Evolutionary conservation across 2,329 filamentous ascomycete species (phyloP).

Genomic region (Talaromyces piceae): DNA sequence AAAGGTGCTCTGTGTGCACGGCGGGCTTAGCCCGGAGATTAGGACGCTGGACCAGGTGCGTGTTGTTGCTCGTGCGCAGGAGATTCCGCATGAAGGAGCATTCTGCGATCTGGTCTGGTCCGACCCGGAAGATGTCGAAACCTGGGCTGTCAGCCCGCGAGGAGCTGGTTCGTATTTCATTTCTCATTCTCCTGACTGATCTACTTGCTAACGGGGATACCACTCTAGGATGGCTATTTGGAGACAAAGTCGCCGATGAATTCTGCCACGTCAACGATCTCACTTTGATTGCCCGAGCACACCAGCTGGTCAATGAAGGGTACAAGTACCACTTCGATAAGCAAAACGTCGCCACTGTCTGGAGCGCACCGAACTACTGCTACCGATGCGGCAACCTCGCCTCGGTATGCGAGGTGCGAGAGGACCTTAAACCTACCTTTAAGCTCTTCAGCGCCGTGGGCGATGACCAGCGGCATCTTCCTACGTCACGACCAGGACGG

Average conservation of each 20-base stretch:
- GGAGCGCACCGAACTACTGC: slow-evolving; percentile 84
- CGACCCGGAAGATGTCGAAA: slow-evolving; percentile 64
- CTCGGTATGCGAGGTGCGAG: slow-evolving; percentile 81
- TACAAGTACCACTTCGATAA: slow-evolving; percentile 92
- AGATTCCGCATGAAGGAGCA: slow-evolving; percentile 69
- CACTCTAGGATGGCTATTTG: slow-evolving; percentile 50
- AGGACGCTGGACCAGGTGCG: slow-evolving; percentile 68
- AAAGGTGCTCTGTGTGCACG: slow-evolving; percentile 66
- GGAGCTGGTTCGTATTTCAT: slow-evolving; percentile 50
- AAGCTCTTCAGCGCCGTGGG: slow-evolving; percentile 46
- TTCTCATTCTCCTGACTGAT: neutral
- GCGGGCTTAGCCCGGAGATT: slow-evolving; percentile 65
- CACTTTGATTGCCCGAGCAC: slow-evolving; percentile 63
- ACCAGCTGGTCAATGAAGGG: slow-evolving; percentile 69
- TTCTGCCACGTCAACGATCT: slow-evolving; percentile 72
- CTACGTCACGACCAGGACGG: slow-evolving; percentile 36
- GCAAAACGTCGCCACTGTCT: slow-evolving; percentile 81
- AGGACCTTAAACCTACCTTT: slow-evolving; percentile 81
- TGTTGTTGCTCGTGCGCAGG: slow-evolving; percentile 65
- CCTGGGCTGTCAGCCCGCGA: slow-evolving; percentile 62
- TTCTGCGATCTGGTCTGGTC: slow-evolving; percentile 73
- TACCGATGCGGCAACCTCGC: slow-evolving; percentile 94
- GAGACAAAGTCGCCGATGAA: slow-evolving; percentile 65
- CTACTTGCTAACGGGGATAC: neutral
- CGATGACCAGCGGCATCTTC: slow-evolving; percentile 41